Percentiles rank a stretch among this genome's conserved stretches.
These are phyloP conservation scores for Coprinellus aureogranulatus DNA, from an alignment of 768 basidiomycete species.

Conservation along the genomic window DNA sequence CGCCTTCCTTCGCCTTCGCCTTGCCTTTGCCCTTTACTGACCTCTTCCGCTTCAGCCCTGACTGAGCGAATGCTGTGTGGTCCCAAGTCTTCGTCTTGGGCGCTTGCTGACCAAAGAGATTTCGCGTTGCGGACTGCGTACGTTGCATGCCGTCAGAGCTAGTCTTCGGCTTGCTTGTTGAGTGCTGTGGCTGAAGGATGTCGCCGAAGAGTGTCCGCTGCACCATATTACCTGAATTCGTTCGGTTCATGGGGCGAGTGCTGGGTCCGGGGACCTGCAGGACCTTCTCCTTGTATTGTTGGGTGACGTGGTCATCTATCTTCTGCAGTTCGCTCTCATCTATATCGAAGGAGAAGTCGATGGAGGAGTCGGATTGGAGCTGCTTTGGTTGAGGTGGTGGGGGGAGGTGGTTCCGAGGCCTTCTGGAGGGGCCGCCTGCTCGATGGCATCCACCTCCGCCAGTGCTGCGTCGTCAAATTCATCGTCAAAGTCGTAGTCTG, in stretches of 20 bases:
- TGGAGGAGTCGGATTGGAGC: conserved; percentile 37
- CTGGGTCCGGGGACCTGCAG: conserved; percentile 44
- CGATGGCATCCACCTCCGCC: conserved; percentile 66
- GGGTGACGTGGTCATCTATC: conserved; percentile 53
- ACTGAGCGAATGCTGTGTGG: conserved; percentile 81
- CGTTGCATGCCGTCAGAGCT: conserved; percentile 29
- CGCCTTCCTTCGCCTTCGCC: conserved; percentile 40
- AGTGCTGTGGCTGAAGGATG: conserved; percentile 35
- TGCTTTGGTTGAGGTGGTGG: conserved; percentile 17
- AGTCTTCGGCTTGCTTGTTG: conserved; percentile 32
- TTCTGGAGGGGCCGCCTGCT: conserved; percentile 50
- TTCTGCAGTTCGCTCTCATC: conserved; percentile 53
- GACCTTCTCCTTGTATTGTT: conserved; percentile 40
- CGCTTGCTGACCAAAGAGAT: conserved; percentile 53
- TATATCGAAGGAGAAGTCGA: conserved; percentile 56
- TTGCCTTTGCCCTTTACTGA: conserved; percentile 49
- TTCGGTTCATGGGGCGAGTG: conserved; percentile 20
- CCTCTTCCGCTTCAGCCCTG: conserved; percentile 59
- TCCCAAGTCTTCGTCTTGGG: conserved; percentile 87
- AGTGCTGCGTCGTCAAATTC: conserved; percentile 61
- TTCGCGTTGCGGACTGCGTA: conserved; percentile 41
- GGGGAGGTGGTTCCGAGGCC: conserved; percentile 6
- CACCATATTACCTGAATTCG: conserved; percentile 36
- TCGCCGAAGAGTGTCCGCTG: conserved; percentile 72
- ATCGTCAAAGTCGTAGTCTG: conserved; percentile 67